Percentiles rank a stretch among this genome's conserved stretches.
phyloP scores from a whole-genome alignment of 768 basidiomycete species.

The Psilocybe tampanensis region DNA sequence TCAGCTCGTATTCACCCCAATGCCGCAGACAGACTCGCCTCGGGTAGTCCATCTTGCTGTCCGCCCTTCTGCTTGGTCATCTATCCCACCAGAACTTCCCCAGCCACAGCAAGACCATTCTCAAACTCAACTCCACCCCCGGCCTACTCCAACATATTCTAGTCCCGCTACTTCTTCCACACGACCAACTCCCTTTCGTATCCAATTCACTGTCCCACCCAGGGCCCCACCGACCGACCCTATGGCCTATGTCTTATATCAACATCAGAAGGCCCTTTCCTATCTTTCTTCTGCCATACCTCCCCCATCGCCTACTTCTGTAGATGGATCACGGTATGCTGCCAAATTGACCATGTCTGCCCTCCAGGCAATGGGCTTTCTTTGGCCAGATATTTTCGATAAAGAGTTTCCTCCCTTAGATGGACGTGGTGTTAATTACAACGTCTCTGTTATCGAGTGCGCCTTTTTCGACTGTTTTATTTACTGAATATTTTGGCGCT shows the following conservation, averaged over 20 bases:
- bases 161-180: background rate
- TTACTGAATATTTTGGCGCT: slow-evolving; percentile 6
- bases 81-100: slow-evolving; percentile 45
- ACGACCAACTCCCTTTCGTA: background rate
- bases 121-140: slow-evolving; percentile 16
- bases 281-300: slow-evolving; percentile 29
- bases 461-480: slow-evolving; percentile 22
- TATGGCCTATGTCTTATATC: slow-evolving; percentile 39
- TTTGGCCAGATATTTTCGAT: slow-evolving; percentile 54
- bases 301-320: slow-evolving; percentile 12
- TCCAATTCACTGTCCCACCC: background rate
- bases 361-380: slow-evolving; percentile 44
- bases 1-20: background rate
- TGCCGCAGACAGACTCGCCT: slow-evolving; percentile 58
- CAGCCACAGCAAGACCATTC: slow-evolving; percentile 11
- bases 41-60: slow-evolving; percentile 76
- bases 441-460: slow-evolving; percentile 40
- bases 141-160: slow-evolving; percentile 6
- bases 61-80: slow-evolving; percentile 77
- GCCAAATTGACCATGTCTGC: slow-evolving; percentile 33
- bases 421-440: slow-evolving; percentile 44
- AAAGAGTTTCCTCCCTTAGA: slow-evolving; percentile 41
- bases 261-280: slow-evolving; percentile 47
- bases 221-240: slow-evolving; percentile 16
- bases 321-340: slow-evolving; percentile 10